These are phyloP conservation scores for Lotmaria passim DNA, from an alignment of 208 protist species.

Conservation along the genomic window DNA sequence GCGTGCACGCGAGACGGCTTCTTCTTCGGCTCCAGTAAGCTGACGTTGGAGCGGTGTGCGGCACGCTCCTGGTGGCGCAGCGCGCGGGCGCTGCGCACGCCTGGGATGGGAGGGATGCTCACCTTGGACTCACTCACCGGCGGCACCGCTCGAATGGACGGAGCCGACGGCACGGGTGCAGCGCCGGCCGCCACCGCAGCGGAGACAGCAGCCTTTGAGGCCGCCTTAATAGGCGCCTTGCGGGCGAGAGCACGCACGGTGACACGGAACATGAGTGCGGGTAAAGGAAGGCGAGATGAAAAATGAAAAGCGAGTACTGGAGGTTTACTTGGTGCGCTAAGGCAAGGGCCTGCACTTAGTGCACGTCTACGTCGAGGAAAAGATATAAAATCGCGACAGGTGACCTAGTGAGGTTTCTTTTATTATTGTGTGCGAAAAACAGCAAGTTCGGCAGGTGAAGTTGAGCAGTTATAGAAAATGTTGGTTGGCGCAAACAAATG, in stretches of 20 bases:
- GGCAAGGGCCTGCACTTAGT: too few relatives aligned
- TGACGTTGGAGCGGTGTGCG: background rate
- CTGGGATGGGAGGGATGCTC: constrained; percentile 37
- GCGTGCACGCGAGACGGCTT: background rate
- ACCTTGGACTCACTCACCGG: constrained; percentile 9
- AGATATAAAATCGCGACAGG: too few relatives aligned
- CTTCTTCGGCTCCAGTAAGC: constrained; percentile 24
- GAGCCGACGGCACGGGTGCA: constrained; percentile 1
- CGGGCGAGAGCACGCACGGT: constrained; percentile 30
- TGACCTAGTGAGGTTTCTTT: too few relatives aligned
- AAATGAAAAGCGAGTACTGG: constrained; percentile 1
- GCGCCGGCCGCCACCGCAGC: constrained; percentile 2
- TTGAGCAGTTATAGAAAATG: too few relatives aligned
- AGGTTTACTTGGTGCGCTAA: too few relatives aligned
- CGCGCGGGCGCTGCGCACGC: constrained; percentile 33
- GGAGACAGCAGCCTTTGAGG: constrained; percentile 8
- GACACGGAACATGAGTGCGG: constrained; percentile 28
- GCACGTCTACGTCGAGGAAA: too few relatives aligned
- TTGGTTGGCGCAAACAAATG: too few relatives aligned
- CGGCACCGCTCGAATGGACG: constrained; percentile 12
- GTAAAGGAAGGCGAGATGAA: constrained; percentile 1
- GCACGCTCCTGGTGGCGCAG: constrained; percentile 29
- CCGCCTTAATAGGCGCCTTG: constrained; percentile 25
- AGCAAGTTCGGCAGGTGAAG: background rate
- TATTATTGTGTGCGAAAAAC: too few relatives aligned